A percentile compares a stretch with the other conserved stretches of the same genome.
These are phyloP conservation scores for Solanum sitiens DNA, from an alignment of 257 asterid genomes.

Conservation along the genomic window DNA sequence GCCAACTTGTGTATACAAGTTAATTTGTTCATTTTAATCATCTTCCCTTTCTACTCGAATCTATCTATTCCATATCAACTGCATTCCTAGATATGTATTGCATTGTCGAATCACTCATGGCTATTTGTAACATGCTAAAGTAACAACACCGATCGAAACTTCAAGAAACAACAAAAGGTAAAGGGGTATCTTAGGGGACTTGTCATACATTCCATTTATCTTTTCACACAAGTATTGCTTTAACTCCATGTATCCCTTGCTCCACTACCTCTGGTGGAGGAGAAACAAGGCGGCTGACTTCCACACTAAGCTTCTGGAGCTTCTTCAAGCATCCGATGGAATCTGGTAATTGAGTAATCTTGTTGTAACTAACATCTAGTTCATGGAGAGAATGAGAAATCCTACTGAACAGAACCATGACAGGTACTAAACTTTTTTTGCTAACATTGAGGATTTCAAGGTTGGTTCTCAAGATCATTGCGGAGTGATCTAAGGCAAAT, in stretches of 20 bases:
- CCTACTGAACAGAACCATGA: constrained; percentile 69
- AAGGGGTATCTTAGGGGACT: constrained; percentile 16
- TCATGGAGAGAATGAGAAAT: constrained; percentile 60
- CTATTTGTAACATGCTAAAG: too few species aligned
- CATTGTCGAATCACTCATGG: too few species aligned
- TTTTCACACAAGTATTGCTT: constrained; percentile 53
- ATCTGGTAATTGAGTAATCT: constrained; percentile 40
- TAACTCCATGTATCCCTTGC: constrained; percentile 40
- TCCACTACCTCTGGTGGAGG: constrained; percentile 61
- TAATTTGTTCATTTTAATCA: too few species aligned
- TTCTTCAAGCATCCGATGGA: constrained; percentile 66
- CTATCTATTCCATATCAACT: too few species aligned
- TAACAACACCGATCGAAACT: too few species aligned
- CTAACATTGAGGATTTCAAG: constrained; percentile 62
- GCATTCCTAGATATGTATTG: too few species aligned
- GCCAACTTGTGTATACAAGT: too few species aligned
- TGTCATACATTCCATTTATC: constrained; percentile 35
- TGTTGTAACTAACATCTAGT: constrained; percentile 75
- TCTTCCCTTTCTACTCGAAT: too few species aligned
- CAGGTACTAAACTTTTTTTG: constrained; percentile 70
- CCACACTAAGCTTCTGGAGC: constrained; percentile 60
- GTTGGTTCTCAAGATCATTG: constrained; percentile 71
- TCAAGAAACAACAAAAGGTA: too few species aligned
- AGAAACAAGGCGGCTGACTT: constrained; percentile 61
- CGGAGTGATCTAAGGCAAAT: constrained; percentile 59